Percentiles rank a stretch among this genome's conserved stretches.
phyloP scores from a whole-genome alignment of 805 yeast species.

The Kuraishia borneana region DNA sequence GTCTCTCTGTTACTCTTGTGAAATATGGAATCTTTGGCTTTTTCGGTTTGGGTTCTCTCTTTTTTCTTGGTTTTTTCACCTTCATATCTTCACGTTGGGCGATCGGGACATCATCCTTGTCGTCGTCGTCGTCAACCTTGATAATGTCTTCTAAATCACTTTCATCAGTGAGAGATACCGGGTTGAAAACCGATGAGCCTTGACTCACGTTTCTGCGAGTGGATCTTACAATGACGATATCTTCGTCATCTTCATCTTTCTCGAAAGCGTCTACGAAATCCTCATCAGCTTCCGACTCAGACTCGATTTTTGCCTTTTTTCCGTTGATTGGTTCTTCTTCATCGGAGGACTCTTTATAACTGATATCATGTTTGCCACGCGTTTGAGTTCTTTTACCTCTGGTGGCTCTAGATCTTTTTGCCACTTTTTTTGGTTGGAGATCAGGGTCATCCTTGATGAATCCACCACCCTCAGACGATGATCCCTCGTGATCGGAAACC shows the following conservation, averaged over 20 bases:
- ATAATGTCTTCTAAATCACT: constrained; percentile 9
- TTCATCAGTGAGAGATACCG: constrained; percentile 9
- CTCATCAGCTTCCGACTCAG: constrained; percentile 13
- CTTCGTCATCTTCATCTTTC: constrained; percentile 8
- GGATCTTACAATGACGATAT: constrained; percentile 12
- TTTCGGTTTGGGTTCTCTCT: constrained; percentile 17
- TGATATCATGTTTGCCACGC: constrained; percentile 7
- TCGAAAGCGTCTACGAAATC: constrained; percentile 10
- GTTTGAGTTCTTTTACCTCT: constrained; percentile 6
- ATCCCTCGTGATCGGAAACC: neutral
- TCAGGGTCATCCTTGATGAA: constrained; percentile 28
- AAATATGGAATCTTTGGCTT: constrained; percentile 56
- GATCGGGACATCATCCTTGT: constrained; percentile 5
- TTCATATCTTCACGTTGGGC: constrained; percentile 4
- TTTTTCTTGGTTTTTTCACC: constrained; percentile 10
- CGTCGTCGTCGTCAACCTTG: constrained; percentile 1
- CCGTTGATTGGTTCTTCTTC: constrained; percentile 4
- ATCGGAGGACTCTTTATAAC: constrained; percentile 3
- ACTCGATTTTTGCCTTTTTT: constrained; percentile 12
- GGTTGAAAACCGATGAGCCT: constrained; percentile 3
- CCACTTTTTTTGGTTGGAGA: too few species aligned
- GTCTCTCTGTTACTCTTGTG: constrained; percentile 54
- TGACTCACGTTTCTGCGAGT: constrained; percentile 3
- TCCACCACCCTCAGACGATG: constrained; percentile 22
- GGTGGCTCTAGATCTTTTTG: too few species aligned